Base-by-base conservation (phyloP, 768 basidiomycete species). In the Lactarius sp. region DNA sequence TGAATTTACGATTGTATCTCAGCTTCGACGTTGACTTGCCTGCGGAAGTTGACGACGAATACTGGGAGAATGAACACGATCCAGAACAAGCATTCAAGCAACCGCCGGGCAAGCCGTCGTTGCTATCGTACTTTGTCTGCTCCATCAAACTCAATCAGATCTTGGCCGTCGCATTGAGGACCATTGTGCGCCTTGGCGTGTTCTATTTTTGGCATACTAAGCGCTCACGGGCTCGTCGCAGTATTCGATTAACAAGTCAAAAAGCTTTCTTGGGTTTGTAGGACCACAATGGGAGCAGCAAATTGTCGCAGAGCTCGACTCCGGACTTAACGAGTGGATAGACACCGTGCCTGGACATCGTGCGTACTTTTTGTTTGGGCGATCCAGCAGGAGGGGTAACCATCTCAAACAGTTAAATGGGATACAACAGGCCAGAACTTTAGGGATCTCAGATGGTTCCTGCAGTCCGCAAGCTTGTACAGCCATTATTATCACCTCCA, bases 231-330 rank as follows among this genome's bases (percentile, higher is more conserved):
- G 12, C 3, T 52, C 20, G 31, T 31, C 18, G 16, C 31, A 89
- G 89, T 93, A 93, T 72, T 82, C 88, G 14, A 85, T 87, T 67
- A 90, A 85, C 73, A 84, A 83, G 68, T 80, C 81, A 2, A 83
- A 83, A 68, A 76, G 85, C 8, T 73, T 85, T 6, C 75, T 83
- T 37, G 81, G 82, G 50, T 79, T 80, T 55, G 76, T 77, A 20
- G 77, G 85, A 59, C 77, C 65, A 65, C 74, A 85, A 59, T 90
- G 85, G 75, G 75, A 75, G 44, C 74, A 75, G 50, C 72, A 73
- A 36, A 75, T 78, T 31, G 78, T 82, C 8, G 77, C 79, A 8
- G 80, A 80, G 56, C 72, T 82, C 12, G 80, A 82, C 68, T 77
- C 77, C 16, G 73, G 75, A 2, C 70, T 82, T 27, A 81, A 81